Evolutionary conservation across 2,329 filamentous ascomycete species (phyloP).

Genomic region (Talaromyces sp.): DNA sequence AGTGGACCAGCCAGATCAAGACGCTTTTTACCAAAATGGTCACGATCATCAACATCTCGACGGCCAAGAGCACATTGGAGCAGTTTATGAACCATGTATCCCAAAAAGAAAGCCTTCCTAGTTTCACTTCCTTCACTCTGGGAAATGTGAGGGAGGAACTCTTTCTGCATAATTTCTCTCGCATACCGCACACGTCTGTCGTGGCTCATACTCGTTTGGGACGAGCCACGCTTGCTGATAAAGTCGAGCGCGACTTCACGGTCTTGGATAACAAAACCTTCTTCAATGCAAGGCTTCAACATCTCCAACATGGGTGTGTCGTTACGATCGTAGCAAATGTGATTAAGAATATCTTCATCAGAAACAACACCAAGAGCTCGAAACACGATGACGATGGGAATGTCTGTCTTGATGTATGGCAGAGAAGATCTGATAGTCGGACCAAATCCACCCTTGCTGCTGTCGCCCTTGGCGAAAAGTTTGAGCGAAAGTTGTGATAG

Average conservation of each 20-base stretch:
- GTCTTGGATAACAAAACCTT: constrained; percentile 94
- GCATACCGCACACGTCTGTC: constrained; percentile 90
- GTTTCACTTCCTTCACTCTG: constrained; percentile 93
- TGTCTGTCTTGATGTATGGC: constrained; percentile 88
- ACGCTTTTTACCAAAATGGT: constrained; percentile 98
- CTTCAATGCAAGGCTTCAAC: constrained; percentile 93
- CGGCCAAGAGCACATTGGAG: constrained; percentile 89
- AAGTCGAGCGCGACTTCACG: constrained; percentile 90
- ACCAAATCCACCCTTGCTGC: constrained; percentile 71
- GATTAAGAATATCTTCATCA: constrained; percentile 95
- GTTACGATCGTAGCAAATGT: constrained; percentile 92
- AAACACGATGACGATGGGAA: constrained; percentile 94
- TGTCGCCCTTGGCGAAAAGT: constrained; percentile 78
- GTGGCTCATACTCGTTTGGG: constrained; percentile 63
- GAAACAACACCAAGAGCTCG: constrained; percentile 92
- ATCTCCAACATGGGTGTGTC: constrained; percentile 98
- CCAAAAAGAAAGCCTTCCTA: constrained; percentile 93
- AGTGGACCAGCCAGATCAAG: constrained; percentile 91
- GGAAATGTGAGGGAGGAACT: constrained; percentile 92
- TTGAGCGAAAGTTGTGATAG: constrained; percentile 92
- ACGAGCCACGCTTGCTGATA: constrained; percentile 84
- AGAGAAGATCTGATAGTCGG: constrained; percentile 85
- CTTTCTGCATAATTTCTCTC: constrained; percentile 92
- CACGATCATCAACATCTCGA: constrained; percentile 90
- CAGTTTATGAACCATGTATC: constrained; percentile 97